A percentile compares a stretch with the other conserved stretches of the same genome.
Evolutionary conservation across 768 basidiomycete genomes (phyloP).

Genomic region (Chlorophyllum brunneum): DNA sequence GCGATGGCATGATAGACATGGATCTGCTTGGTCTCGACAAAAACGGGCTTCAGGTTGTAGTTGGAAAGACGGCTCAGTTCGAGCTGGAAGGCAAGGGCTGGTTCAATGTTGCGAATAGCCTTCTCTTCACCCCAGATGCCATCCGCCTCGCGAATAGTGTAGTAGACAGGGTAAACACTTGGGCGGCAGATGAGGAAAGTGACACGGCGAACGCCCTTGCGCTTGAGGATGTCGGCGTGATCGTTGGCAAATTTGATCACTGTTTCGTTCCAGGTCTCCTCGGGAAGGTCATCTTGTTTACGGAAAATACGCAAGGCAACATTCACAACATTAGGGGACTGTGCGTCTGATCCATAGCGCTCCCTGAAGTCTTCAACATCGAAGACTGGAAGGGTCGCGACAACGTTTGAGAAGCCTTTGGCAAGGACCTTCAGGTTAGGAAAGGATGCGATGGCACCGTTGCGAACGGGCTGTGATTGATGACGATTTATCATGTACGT

Average conservation of each 20-base stretch:
- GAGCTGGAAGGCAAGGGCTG: conserved; percentile 95
- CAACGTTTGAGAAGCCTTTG: conserved; percentile 73
- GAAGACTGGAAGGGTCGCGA: conserved; percentile 69
- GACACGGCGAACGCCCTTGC: conserved; percentile 86
- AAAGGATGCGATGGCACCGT: conserved; percentile 91
- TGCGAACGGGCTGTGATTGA: conserved; percentile 86
- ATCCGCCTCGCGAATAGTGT: conserved; percentile 76
- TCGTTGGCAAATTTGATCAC: conserved; percentile 72
- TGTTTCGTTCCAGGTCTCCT: conserved; percentile 73
- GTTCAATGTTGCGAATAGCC: conserved; percentile 97
- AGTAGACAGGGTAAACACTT: conserved; percentile 91
- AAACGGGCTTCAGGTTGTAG: conserved; percentile 95
- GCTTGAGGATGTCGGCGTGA: conserved; percentile 53
- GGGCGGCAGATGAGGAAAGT: conserved; percentile 90
- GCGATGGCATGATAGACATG: conserved; percentile 97
- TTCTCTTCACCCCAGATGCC: conserved; percentile 89
- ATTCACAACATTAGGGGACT: conserved; percentile 92
- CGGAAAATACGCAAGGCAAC: conserved; percentile 88
- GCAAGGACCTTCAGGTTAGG: conserved; percentile 64
- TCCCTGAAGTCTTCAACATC: conserved; percentile 68
- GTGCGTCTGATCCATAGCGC: conserved; percentile 65
- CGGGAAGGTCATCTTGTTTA: conserved; percentile 70
- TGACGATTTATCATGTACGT: conserved; percentile 87
- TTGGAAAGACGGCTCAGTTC: conserved; percentile 95
- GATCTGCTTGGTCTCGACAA: conserved; percentile 95